Evolutionary conservation across 2,329 filamentous ascomycete species (phyloP), one percentile per base, ranked within the genome.

Genomic region (Atkinsonella hypoxylon): DNA sequence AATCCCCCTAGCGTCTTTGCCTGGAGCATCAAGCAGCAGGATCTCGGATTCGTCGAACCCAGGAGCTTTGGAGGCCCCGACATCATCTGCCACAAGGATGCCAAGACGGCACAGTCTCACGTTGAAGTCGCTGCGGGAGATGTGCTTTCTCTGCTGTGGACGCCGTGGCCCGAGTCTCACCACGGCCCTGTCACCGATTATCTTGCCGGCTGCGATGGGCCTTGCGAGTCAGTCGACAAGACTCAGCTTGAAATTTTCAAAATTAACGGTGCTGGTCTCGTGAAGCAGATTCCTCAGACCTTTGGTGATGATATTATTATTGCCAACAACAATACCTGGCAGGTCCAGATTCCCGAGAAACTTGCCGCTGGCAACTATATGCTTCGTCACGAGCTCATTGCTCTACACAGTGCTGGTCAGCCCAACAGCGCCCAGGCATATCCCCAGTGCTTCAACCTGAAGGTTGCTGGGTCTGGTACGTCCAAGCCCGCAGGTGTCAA

Each of bases 301-400:
- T 75, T 69, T 62, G 70, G 64, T 11, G 66, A 69, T 9, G 69
- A 70, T 50, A 60, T 72, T 6, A 59, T 81, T 53, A 71, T 74
- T 55, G 60, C 66, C 45, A 73, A 75, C 58, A 77, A 74, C 60
- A 72, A 73, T 63, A 72, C 65, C 51, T 76, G 72, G 70, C 68
- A 69, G 41, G 67, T 77, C 22, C 72, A 68, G 8, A 73, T 78
- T 49, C 76, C 76, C 34, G 59, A 63, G 49, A 64, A 64, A 54
- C 67, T 78, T 34, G 69, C 66, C 1, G 58, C 72, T 6, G 75
- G 76, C 1, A 76, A 77, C 63, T 78, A 79, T 53, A 74, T 79
- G 45, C 67, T 79, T 38, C 72, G 75, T 8, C 73, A 78, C 57
- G 75, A 78, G 59, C 75, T 77, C 53, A 76, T 79, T 50, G 74